Percentiles rank a stretch among this genome's conserved stretches.
These are phyloP conservation scores for Camelina sativa DNA, from an alignment of 345 rosid species.

Conservation along the genomic window DNA sequence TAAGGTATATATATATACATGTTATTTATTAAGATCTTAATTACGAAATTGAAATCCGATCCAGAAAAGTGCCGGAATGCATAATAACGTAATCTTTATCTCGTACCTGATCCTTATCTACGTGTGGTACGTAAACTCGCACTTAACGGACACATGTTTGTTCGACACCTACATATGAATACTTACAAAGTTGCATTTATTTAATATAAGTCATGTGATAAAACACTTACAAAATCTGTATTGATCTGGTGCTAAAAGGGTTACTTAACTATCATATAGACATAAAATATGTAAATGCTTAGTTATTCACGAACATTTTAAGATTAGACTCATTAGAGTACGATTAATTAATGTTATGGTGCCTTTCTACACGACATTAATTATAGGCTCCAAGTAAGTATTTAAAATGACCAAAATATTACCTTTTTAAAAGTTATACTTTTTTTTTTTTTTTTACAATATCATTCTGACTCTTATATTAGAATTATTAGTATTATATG, in stretches of 20 bases:
- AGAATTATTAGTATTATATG: neutral
- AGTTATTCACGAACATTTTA: conserved; percentile 15
- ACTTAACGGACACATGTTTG: conserved; percentile 22
- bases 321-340: neutral
- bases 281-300: conserved; percentile 24
- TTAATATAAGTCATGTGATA: neutral
- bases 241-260: conserved; percentile 10
- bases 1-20: too few relatives aligned
- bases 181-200: conserved; percentile 4
- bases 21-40: too few relatives aligned
- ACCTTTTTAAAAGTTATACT: conserved; percentile 18
- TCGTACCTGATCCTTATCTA: conserved; percentile 11
- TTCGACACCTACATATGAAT: conserved; percentile 12
- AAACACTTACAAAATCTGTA: neutral
- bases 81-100: neutral
- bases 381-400: conserved; percentile 18
- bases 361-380: conserved; percentile 22
- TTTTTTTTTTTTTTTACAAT: neutral
- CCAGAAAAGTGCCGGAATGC: neutral
- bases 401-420: conserved; percentile 18
- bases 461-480: conserved; percentile 18
- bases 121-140: conserved; percentile 27
- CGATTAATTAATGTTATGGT: neutral
- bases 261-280: neutral
- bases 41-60: too few relatives aligned